A percentile compares a stretch with the other conserved stretches of the same genome.
Evolutionary conservation across 345 rosid species (phyloP).

Genomic region (Gossypium sturtianum): DNA sequence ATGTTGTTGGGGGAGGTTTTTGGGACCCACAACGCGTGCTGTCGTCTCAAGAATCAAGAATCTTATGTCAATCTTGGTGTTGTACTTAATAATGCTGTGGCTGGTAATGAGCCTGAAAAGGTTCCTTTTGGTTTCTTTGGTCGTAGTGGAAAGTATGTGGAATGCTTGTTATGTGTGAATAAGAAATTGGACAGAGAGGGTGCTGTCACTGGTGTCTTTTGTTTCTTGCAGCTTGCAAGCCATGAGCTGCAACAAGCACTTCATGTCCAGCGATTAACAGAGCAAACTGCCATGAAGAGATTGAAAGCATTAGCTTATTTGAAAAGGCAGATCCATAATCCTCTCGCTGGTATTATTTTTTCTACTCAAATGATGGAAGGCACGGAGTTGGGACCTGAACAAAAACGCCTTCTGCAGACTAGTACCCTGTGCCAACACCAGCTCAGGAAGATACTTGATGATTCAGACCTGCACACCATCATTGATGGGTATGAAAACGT

Average conservation of each 20-base stretch:
- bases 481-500: conserved; percentile 65
- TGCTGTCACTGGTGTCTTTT: conserved; percentile 70
- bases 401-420: conserved; percentile 54
- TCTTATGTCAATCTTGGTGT: conserved; percentile 71
- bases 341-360: conserved; percentile 70
- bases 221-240: conserved; percentile 96
- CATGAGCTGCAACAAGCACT: conserved; percentile 87
- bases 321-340: conserved; percentile 75
- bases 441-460: conserved; percentile 71
- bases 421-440: conserved; percentile 82
- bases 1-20: conserved; percentile 93
- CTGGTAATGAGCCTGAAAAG: conserved; percentile 71
- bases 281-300: conserved; percentile 70
- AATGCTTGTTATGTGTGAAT: conserved; percentile 73
- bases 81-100: conserved; percentile 66
- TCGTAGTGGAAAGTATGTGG: conserved; percentile 62
- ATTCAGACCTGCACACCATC: conserved; percentile 77
- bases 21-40: conserved; percentile 61
- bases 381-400: conserved; percentile 69
- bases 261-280: conserved; percentile 76
- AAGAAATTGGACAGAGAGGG: conserved; percentile 82
- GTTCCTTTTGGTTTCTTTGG: conserved; percentile 74
- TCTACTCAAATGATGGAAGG: conserved; percentile 68
- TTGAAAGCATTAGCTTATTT: conserved; percentile 70
- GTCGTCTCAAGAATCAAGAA: conserved; percentile 81